Percentiles rank a stretch among this genome's conserved stretches.
Conservation (phyloP, 176 grass and related monocot species). For the Oryza longistaminata region DNA sequence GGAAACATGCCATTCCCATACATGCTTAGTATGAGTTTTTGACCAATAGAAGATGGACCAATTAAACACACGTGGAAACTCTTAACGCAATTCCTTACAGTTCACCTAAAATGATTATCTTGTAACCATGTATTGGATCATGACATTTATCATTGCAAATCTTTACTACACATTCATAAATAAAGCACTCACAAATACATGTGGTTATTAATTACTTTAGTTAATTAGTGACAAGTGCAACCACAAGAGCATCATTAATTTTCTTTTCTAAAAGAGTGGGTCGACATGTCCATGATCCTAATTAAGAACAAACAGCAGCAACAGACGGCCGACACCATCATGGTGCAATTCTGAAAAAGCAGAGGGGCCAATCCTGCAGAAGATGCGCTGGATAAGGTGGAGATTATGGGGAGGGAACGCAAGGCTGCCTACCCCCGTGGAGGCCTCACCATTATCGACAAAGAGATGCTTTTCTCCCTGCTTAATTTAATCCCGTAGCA, state of each 20-base stretch:
- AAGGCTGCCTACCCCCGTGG: background rate
- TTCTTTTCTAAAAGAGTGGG: background rate
- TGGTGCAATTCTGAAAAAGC: constrained; percentile 13
- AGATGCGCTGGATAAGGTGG: constrained; percentile 34
- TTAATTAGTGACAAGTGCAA: background rate
- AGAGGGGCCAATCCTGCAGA: constrained; percentile 20
- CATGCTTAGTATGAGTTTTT: background rate
- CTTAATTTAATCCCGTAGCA: background rate
- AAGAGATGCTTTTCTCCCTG: constrained; percentile 2
- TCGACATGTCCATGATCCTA: background rate
- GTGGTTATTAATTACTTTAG: background rate
- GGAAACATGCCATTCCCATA: background rate
- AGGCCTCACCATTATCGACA: constrained; percentile 8
- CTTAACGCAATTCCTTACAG: no score
- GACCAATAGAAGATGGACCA: no score
- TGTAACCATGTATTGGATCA: background rate
- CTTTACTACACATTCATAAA: background rate
- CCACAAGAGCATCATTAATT: background rate
- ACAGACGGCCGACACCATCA: constrained; percentile 5
- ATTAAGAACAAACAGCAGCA: background rate
- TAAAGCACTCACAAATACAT: background rate
- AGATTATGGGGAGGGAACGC: background rate
- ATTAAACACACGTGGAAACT: background rate
- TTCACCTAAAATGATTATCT: background rate
- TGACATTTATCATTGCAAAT: background rate